Conservation (phyloP, 768 basidiomycete genomes). For the Epithele typhae region DNA sequence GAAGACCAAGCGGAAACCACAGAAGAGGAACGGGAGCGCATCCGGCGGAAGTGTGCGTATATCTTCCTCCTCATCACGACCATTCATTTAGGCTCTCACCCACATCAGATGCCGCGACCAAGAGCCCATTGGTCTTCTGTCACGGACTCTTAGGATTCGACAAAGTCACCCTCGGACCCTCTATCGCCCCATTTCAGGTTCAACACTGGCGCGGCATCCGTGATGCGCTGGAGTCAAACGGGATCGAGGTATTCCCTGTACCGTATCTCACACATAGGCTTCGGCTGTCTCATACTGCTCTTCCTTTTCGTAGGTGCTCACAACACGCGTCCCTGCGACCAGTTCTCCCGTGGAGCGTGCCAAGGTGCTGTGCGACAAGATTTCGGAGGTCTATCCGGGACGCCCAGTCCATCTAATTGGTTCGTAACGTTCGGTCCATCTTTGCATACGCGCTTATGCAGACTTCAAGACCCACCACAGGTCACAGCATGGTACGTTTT, state of each 20-base stretch:
- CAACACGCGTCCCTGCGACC: constrained; percentile 92
- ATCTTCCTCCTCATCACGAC: no score
- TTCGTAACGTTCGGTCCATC: constrained; percentile 23
- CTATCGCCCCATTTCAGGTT: constrained; percentile 79
- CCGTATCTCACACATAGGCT: neutral
- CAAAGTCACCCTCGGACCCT: constrained; percentile 70
- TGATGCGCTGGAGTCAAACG: constrained; percentile 86
- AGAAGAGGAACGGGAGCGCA: constrained; percentile 18
- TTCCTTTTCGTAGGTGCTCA: constrained; percentile 50
- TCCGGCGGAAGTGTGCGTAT: constrained; percentile 22
- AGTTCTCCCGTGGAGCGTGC: constrained; percentile 87
- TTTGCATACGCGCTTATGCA: constrained; percentile 24
- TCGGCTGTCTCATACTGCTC: neutral
- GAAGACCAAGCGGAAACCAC: constrained; percentile 19
- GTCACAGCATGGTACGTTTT: constrained; percentile 67
- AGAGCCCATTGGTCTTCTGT: constrained; percentile 89
- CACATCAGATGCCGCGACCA: constrained; percentile 68
- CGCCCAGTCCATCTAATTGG: constrained; percentile 86
- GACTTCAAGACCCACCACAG: constrained; percentile 30
- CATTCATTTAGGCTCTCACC: no score
- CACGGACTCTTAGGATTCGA: constrained; percentile 93
- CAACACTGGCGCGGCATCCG: constrained; percentile 96
- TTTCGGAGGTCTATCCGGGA: constrained; percentile 77
- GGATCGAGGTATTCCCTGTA: constrained; percentile 48
- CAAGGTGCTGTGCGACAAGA: constrained; percentile 78